Conservation (phyloP, 805 yeast species). For the Suhomyces prunicola region DNA sequence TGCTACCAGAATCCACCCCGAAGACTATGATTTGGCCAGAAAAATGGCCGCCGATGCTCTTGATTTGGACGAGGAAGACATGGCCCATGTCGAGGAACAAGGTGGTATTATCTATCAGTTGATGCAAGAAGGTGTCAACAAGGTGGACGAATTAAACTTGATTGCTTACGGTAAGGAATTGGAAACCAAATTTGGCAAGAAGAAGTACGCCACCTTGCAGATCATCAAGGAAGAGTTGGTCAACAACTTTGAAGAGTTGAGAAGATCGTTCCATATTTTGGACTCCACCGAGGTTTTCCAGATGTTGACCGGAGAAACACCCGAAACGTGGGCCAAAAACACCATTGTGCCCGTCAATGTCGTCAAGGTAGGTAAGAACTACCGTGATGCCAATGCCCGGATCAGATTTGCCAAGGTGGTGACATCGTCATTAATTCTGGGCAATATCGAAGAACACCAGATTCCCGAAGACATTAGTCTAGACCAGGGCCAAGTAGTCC, state of each 20-base stretch:
- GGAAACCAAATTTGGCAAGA: slow-evolving; percentile 66
- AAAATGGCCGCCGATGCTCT: slow-evolving; percentile 98
- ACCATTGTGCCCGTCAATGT: slow-evolving; percentile 72
- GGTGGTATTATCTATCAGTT: slow-evolving; percentile 79
- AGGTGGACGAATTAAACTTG: slow-evolving; percentile 81
- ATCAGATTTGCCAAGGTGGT: slow-evolving; percentile 39
- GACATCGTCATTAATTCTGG: slow-evolving; percentile 42
- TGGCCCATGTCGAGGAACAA: slow-evolving; percentile 72
- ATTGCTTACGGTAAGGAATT: slow-evolving; percentile 92
- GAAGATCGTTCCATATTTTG: slow-evolving; percentile 66
- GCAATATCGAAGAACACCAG: slow-evolving; percentile 44
- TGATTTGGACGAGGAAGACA: slow-evolving; percentile 92
- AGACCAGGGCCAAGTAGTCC: slow-evolving; percentile 73
- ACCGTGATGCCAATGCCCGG: slow-evolving; percentile 48
- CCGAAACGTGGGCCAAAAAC: slow-evolving; percentile 64
- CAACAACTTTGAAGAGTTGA: slow-evolving; percentile 81
- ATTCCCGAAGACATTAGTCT: slow-evolving; percentile 44
- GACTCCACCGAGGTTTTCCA: slow-evolving; percentile 75
- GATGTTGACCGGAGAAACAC: slow-evolving; percentile 84
- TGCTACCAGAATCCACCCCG: slow-evolving; percentile 96
- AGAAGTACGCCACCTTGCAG: slow-evolving; percentile 74
- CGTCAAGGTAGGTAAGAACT: slow-evolving; percentile 63
- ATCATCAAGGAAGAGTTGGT: slow-evolving; percentile 84
- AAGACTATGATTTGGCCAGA: slow-evolving; percentile 92
- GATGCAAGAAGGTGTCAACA: slow-evolving; percentile 64